Evolutionary conservation across 352 stramenopile species (phyloP).

Genomic region (Elongisporangium senticosum): DNA sequence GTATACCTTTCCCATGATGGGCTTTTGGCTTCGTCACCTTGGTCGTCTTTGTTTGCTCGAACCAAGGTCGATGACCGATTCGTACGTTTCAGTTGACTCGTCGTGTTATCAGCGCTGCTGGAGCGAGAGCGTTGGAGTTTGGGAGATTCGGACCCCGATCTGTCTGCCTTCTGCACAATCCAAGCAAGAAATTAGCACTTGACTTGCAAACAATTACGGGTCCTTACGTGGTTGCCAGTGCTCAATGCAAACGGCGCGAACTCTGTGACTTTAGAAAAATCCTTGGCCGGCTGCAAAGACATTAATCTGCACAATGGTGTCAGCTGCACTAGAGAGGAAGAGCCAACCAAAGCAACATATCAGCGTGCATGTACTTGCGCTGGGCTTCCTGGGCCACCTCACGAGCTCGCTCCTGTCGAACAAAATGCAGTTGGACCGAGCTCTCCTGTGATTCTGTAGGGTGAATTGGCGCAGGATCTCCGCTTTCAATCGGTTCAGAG

Average conservation of each 20-base stretch:
- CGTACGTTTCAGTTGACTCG: slow-evolving; percentile 1
- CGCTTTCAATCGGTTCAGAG: neutral
- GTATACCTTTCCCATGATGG: slow-evolving; percentile 36
- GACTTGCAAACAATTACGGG: neutral
- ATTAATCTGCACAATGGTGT: slow-evolving; percentile 15
- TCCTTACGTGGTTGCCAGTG: slow-evolving; percentile 41
- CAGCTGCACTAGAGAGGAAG: neutral
- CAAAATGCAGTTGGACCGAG: slow-evolving; percentile 55
- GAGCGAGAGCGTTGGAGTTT: slow-evolving; percentile 6
- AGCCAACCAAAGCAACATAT: neutral
- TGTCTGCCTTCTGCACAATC: slow-evolving; percentile 9
- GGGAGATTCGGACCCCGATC: slow-evolving; percentile 13
- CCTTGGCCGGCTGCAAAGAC: slow-evolving; percentile 28
- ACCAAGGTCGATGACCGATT: neutral
- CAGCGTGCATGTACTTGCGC: slow-evolving; percentile 25
- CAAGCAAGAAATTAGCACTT: neutral
- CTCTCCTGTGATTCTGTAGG: slow-evolving; percentile 52
- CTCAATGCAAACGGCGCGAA: slow-evolving; percentile 57
- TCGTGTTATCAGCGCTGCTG: slow-evolving; percentile 5
- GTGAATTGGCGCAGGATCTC: slow-evolving; percentile 20
- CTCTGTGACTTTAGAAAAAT: slow-evolving; percentile 49
- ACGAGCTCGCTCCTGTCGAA: slow-evolving; percentile 43
- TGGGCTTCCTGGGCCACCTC: slow-evolving; percentile 29
- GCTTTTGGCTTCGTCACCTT: neutral
- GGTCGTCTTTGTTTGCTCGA: neutral